Evolutionary conservation across 1,284 basidiomycete species (phyloP).

Genomic region (Trichosporon ovoides): DNA sequence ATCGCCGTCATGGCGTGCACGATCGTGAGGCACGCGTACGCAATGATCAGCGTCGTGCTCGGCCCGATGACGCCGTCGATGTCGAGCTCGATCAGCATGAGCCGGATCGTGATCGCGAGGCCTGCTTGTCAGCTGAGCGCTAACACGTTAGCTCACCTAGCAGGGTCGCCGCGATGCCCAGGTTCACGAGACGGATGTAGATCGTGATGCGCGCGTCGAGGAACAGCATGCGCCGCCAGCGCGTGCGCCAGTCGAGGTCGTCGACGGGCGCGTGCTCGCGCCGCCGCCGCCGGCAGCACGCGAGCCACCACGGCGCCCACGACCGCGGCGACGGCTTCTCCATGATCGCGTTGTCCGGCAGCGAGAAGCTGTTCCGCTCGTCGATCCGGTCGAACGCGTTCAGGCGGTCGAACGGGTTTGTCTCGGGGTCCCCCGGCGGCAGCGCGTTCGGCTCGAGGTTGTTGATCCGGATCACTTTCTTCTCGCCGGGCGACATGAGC

Average conservation of each 20-base stretch:
- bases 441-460: conserved; percentile 9
- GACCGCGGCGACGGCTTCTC: neutral
- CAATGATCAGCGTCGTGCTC: conserved; percentile 52
- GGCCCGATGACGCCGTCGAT: conserved; percentile 52
- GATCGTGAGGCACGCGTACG: conserved; percentile 52
- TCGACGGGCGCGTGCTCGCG: conserved; percentile 13
- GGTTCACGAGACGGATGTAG: conserved; percentile 52
- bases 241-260: conserved; percentile 29
- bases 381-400: conserved; percentile 24
- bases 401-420: conserved; percentile 17
- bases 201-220: conserved; percentile 53
- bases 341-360: neutral
- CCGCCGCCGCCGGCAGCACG: neutral
- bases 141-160: conserved; percentile 30
- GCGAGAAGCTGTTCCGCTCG: conserved; percentile 15
- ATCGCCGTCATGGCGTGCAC: conserved; percentile 51
- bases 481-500: neutral
- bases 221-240: conserved; percentile 46
- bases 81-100: conserved; percentile 35
- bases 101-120: conserved; percentile 49
- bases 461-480: conserved; percentile 5
- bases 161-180: conserved; percentile 49
- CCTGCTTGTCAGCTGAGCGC: neutral
- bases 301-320: conserved; percentile 2
- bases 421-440: conserved; percentile 8